These are phyloP conservation scores for Shiraia bambusicola DNA, from an alignment of 2,329 filamentous ascomycete species.

Conservation along the genomic window DNA sequence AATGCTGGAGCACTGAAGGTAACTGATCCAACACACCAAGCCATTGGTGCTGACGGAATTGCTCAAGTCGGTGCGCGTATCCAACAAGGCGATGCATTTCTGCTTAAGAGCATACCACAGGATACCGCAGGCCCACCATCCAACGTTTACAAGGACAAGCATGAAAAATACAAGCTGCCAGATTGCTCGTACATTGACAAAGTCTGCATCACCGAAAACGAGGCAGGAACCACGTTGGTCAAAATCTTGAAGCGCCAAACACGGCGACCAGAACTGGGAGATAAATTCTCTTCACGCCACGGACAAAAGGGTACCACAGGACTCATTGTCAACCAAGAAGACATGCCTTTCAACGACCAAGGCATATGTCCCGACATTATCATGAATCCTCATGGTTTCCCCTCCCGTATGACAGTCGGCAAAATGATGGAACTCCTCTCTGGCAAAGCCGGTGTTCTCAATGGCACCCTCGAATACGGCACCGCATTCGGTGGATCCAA, in stretches of 20 bases:
- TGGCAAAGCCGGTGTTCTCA: constrained; percentile 87
- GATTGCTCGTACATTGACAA: constrained; percentile 93
- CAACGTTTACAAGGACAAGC: constrained; percentile 65
- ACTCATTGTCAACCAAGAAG: constrained; percentile 93
- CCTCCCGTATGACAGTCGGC: constrained; percentile 98
- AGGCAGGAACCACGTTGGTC: constrained; percentile 79
- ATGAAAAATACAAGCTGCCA: constrained; percentile 76
- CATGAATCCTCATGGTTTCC: constrained; percentile 99
- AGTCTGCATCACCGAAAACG: constrained; percentile 88
- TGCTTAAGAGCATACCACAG: constrained; percentile 84
- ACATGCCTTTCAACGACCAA: constrained; percentile 91
- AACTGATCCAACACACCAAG: constrained; percentile 61
- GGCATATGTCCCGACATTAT: constrained; percentile 97
- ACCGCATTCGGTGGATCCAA: constrained; percentile 82
- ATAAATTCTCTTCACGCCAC: constrained; percentile 98
- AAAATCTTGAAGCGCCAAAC: constrained; percentile 98
- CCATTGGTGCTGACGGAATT: constrained; percentile 82
- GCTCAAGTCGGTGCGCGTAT: constrained; percentile 83
- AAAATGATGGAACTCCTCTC: constrained; percentile 95
- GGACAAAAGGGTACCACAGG: constrained; percentile 98
- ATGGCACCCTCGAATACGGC: constrained; percentile 85
- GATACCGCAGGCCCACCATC: constrained; percentile 72
- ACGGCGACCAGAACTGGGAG: constrained; percentile 87
- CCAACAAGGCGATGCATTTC: constrained; percentile 76
- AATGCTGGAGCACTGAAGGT: constrained; percentile 40